Percentiles rank a stretch among this genome's conserved stretches.
phyloP scores from a whole-genome alignment of 1,284 basidiomycete species.

The Trametes sp. region DNA sequence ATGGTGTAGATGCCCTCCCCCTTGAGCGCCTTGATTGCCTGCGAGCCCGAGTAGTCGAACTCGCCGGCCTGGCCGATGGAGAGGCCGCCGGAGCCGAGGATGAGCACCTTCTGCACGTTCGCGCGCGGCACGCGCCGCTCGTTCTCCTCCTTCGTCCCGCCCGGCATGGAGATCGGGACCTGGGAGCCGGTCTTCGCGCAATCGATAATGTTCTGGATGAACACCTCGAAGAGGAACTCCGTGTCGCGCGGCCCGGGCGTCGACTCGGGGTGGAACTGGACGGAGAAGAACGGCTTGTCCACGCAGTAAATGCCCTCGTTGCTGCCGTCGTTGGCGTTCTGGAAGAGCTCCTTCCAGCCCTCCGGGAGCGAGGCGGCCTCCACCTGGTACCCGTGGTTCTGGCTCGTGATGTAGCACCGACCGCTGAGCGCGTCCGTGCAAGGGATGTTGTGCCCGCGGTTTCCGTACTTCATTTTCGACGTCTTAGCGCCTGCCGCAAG shows the following conservation, averaged over 20 bases:
- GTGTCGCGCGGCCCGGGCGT: slow-evolving; percentile 99
- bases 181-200: slow-evolving; percentile 74
- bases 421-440: slow-evolving; percentile 95
- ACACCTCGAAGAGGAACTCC: slow-evolving; percentile 98
- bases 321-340: slow-evolving; percentile 96
- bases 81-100: slow-evolving; percentile 97
- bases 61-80: slow-evolving; percentile 99
- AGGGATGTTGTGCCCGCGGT: slow-evolving; percentile 98
- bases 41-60: slow-evolving; percentile 99
- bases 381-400: slow-evolving; percentile 99
- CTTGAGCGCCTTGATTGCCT: slow-evolving; percentile 99
- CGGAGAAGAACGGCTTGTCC: slow-evolving; percentile 94
- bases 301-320: slow-evolving; percentile 98
- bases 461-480: slow-evolving; percentile 99
- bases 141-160: slow-evolving; percentile 88
- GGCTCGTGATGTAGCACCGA: slow-evolving; percentile 98
- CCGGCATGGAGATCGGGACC: slow-evolving; percentile 86
- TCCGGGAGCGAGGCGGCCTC: slow-evolving; percentile 80
- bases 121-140: slow-evolving; percentile 79
- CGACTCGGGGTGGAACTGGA: slow-evolving; percentile 99
- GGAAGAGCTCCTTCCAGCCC: slow-evolving; percentile 95
- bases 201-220: slow-evolving; percentile 88
- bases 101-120: slow-evolving; percentile 91
- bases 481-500: slow-evolving; percentile 95
- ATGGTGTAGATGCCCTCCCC: slow-evolving; percentile 99